These are phyloP conservation scores for Tylopilus rubrobrunneus DNA, from an alignment of 768 basidiomycete species.

Conservation along the genomic window DNA sequence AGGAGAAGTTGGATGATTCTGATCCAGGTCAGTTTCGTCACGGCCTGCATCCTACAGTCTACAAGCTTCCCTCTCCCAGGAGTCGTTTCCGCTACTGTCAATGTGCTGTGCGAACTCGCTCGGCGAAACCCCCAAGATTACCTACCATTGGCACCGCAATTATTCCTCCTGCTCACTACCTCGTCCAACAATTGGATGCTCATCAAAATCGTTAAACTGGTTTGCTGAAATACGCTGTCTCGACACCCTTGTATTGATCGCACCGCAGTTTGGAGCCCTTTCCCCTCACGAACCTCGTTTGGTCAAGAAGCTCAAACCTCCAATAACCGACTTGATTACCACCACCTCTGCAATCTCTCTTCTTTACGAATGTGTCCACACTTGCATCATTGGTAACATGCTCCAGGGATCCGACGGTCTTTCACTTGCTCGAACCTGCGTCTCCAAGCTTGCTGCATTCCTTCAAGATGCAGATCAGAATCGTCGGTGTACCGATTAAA, in stretches of 20 bases:
- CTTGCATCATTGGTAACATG: constrained; percentile 97
- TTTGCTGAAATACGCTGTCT: constrained; percentile 32
- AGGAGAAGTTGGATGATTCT: constrained; percentile 77
- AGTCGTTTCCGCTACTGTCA: constrained; percentile 92
- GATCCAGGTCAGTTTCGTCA: constrained; percentile 52
- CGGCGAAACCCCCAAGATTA: constrained; percentile 76
- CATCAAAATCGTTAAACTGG: constrained; percentile 97
- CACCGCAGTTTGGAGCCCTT: constrained; percentile 79
- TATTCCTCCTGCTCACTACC: constrained; percentile 90
- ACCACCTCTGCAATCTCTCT: constrained; percentile 95
- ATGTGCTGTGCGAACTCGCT: constrained; percentile 90
- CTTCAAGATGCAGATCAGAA: constrained; percentile 94
- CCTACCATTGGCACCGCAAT: constrained; percentile 81
- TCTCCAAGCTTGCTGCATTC: constrained; percentile 90
- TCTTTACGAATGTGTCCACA: constrained; percentile 96
- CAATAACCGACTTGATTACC: constrained; percentile 92
- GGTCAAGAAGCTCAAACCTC: constrained; percentile 90
- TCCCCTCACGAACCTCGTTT: constrained; percentile 91
- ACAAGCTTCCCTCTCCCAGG: constrained; percentile 40
- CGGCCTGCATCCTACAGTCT: background rate
- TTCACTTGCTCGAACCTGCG: constrained; percentile 79
- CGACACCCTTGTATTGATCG: background rate
- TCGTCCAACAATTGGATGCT: constrained; percentile 99
- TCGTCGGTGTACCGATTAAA: constrained; percentile 49
- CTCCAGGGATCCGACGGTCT: constrained; percentile 74